phyloP scores from a whole-genome alignment of 352 stramenopile species.

The Thraustotheca clavata region DNA sequence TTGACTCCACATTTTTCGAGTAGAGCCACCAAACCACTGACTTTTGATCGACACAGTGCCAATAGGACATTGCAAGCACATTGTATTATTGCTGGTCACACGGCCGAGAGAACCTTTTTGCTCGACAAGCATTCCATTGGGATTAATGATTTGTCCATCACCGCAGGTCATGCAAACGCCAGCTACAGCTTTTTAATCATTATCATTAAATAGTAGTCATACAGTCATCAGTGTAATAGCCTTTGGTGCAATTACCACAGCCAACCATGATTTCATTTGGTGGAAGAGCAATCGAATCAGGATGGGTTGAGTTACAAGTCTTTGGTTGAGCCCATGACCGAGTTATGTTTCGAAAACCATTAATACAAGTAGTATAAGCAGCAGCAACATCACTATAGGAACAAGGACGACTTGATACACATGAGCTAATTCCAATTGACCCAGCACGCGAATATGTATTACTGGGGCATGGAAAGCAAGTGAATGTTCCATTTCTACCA shows the following conservation, averaged over 20 bases:
- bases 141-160: conserved; percentile 25
- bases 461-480: conserved; percentile 53
- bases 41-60: neutral
- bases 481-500: conserved; percentile 66
- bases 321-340: conserved; percentile 58
- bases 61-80: neutral
- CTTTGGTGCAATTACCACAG: conserved; percentile 45
- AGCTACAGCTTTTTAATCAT: neutral
- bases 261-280: conserved; percentile 28
- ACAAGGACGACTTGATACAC: conserved; percentile 53
- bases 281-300: conserved; percentile 38
- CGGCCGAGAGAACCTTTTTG: neutral
- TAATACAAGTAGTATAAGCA: conserved; percentile 44
- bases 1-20: conserved; percentile 1
- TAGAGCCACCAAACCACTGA: neutral
- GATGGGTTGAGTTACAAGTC: conserved; percentile 45
- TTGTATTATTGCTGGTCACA: neutral
- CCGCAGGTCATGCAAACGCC: conserved; percentile 36
- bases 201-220: neutral
- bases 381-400: conserved; percentile 50
- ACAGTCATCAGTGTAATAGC: conserved; percentile 32
- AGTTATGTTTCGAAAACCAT: conserved; percentile 44
- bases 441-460: conserved; percentile 58
- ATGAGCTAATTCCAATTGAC: conserved; percentile 61
- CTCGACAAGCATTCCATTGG: neutral